phyloP scores from a whole-genome alignment of 2,329 filamentous ascomycete species.

The Fusarium guadeloupense region DNA sequence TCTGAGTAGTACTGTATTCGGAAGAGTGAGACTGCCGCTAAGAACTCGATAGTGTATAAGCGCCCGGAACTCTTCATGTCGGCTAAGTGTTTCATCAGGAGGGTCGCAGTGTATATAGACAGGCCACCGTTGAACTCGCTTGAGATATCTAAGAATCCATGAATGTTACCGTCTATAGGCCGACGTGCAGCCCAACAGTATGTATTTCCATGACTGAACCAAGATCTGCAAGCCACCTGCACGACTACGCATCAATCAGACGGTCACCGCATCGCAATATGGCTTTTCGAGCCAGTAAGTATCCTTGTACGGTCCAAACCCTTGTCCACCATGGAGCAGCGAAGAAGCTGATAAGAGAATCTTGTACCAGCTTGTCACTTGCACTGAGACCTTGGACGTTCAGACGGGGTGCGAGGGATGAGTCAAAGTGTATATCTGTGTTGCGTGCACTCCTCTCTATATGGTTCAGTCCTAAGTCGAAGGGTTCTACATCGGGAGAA shows the following conservation, averaged over 20 bases:
- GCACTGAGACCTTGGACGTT: neutral
- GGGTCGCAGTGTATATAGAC: constrained; percentile 6
- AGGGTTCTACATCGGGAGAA: neutral
- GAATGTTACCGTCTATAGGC: neutral
- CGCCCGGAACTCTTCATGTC: neutral
- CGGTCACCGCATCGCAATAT: constrained; percentile 12
- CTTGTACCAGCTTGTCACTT: neutral
- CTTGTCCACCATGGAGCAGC: constrained; percentile 17
- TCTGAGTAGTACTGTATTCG: constrained; percentile 7
- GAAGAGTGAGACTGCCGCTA: constrained; percentile 6
- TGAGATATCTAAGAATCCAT: neutral
- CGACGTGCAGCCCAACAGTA: constrained; percentile 16
- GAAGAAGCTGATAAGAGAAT: constrained; percentile 12
- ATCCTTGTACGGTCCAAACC: constrained; percentile 20
- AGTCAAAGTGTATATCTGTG: constrained; percentile 11
- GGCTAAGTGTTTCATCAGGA: constrained; percentile 4
- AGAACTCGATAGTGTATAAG: neutral
- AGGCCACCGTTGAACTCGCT: constrained; percentile 3
- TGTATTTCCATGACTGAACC: neutral
- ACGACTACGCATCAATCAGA: neutral
- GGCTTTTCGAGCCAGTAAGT: neutral
- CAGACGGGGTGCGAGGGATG: neutral
- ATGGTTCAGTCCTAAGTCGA: neutral
- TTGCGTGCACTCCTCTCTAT: neutral
- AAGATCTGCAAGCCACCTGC: neutral